These are phyloP conservation scores for Nemania sp. DNA, from an alignment of 2,329 filamentous ascomycete genomes.

Conservation along the genomic window DNA sequence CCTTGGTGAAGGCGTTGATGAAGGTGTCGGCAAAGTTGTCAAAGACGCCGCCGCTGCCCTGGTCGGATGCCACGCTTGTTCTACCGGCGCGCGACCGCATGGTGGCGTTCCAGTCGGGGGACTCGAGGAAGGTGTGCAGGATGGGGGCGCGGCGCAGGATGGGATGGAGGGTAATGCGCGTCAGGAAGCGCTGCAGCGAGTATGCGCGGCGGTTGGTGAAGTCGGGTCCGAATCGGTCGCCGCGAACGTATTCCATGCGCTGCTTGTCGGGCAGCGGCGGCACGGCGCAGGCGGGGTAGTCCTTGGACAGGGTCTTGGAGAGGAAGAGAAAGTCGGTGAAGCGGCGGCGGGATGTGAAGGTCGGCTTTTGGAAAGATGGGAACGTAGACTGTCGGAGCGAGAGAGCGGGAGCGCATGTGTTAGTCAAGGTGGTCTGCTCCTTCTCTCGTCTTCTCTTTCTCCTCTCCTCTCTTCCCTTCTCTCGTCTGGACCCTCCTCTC, in stretches of 20 bases:
- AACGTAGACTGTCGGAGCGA: conserved; percentile 79
- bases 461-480: too few species aligned
- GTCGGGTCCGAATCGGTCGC: conserved; percentile 90
- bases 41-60: conserved; percentile 72
- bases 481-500: too few species aligned
- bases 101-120: conserved; percentile 92
- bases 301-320: conserved; percentile 83
- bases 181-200: conserved; percentile 88
- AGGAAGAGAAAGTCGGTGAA: conserved; percentile 99
- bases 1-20: conserved; percentile 95
- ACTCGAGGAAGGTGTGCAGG: conserved; percentile 88
- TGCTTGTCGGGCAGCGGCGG: conserved; percentile 97
- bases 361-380: conserved; percentile 82
- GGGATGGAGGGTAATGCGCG: conserved; percentile 83
- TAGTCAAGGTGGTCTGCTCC: too few species aligned
- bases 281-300: conserved; percentile 89
- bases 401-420: too few species aligned
- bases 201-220: conserved; percentile 88
- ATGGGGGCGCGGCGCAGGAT: conserved; percentile 81
- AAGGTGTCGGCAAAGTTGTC: conserved; percentile 96
- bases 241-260: conserved; percentile 97
- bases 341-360: conserved; percentile 79
- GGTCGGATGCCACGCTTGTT: conserved; percentile 54
- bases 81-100: conserved; percentile 80
- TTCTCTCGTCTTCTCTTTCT: too few species aligned